Base-by-base conservation (phyloP, 2,329 filamentous ascomycete genomes). In the Colletotrichum musae region DNA sequence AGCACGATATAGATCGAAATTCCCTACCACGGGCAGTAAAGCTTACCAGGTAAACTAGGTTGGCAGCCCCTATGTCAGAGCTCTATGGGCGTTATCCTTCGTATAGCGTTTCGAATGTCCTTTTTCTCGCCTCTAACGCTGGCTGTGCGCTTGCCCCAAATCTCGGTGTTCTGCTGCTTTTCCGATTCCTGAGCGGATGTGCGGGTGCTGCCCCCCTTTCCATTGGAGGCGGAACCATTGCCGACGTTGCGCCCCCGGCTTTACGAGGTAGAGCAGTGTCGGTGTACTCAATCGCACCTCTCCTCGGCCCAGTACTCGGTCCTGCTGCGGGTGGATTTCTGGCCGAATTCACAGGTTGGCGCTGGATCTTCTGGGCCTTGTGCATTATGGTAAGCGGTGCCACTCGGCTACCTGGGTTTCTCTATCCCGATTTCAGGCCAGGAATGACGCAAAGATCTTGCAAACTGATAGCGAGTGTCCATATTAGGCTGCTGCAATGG, bases 301-400 rank as follows among this genome's bases (percentile, higher is more conserved):
- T 81, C 7, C 47, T 81, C 10, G 79, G 80, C 41, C 59, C 63
- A 64, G 75, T 77, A 4, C 54, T 77, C 26, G 79, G 78, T 3
- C 79, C 78, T 18, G 74, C 79, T 12, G 71, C 75, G 18, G 78
- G 77, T 50, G 77, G 77, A 10, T 80, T 75, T 68, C 28, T 79
- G 10, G 66, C 73, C 6, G 57, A 76, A 62, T 66, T 61, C 26
- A 72, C 70, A 18, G 76, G 76, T 41, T 80, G 78, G 78, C 73
- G 78, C 48, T 86, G 84, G 84, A 80, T 84, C 2, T 86, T 87
- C 64, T 85, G 83, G 81, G 74, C 85, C 15, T 66, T 86, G 4
- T 76, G 79, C 16, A 84, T 86, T 13, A 70, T 81, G 47, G 65
- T 58, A 21, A 52, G 60, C 1, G 21, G 18, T 47, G 15, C 16